Base-by-base conservation (phyloP, 148 eudicot genomes). In the Salicornia ramosissima region DNA sequence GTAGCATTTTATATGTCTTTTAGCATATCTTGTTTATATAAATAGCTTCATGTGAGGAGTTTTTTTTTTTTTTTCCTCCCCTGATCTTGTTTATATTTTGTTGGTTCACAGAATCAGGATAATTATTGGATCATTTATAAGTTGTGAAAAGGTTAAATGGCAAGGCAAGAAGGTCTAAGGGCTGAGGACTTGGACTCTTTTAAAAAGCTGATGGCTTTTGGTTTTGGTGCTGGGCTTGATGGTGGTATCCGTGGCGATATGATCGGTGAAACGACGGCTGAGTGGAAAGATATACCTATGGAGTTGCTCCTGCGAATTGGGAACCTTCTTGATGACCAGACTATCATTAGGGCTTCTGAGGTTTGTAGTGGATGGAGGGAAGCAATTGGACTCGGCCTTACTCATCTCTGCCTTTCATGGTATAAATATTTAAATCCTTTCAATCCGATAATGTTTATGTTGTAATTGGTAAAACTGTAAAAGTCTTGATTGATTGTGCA, bases 291-390 rank as follows among this genome's bases (percentile, higher is more conserved):
- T 74, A 83, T 90, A 10, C 98, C 98, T 0, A 83, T 86, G 90
- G 98, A 94, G 83, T 88, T 90, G 47, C 79, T 94, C 71, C 64
- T 94, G 77, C 69, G 96, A 67, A 90, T 94, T 54, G 68, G 88
- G 9, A 84, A 83, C 0, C 89, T 88, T 68, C 88, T 85, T 29
- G 97, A 94, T 83, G 97, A 88, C 80, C 90, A 78, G 70, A 81
- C 89, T 7, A 90, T 86, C 52, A 79, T 94, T 45, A 87, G 78
- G 77, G 97, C 89, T 71, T 83, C 92, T 4, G 91, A 86, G 19
- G 97, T 90, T 1, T 94, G 98, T 50, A 79, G 78, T 73, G 98
- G 89, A 10, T 94, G 98, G 98, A 88, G 96, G 71, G 92, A 94
- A 65, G 92, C 97, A 52, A 74, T 94, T 62, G 86, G 80, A 65